Evolutionary conservation across 176 grass and related monocot species (phyloP).

Genomic region (Melocanna baccifera): DNA sequence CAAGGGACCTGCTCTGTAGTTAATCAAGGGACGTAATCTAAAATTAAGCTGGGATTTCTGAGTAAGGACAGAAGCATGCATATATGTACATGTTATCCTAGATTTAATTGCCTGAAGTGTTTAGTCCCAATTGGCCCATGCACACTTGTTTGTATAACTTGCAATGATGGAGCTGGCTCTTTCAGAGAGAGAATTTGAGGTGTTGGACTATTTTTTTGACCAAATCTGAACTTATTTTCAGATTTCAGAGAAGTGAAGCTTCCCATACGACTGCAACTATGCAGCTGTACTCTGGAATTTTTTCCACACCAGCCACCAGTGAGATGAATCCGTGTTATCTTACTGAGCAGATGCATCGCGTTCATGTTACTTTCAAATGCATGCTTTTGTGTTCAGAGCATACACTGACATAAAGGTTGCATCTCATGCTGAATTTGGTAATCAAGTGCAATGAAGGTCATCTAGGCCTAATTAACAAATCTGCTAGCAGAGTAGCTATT

Average conservation of each 20-base stretch:
- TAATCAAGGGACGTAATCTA: background rate
- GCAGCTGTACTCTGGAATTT: background rate
- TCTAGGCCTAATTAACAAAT: constrained; percentile 36
- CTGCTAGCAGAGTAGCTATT: constrained; percentile 30
- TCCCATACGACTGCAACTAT: constrained; percentile 26
- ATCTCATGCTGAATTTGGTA: constrained; percentile 36
- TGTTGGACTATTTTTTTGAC: constrained; percentile 34
- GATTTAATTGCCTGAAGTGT: constrained; percentile 8
- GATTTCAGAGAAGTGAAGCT: constrained; percentile 30
- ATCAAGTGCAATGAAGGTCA: constrained; percentile 25
- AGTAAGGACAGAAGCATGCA: constrained; percentile 7
- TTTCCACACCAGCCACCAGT: background rate
- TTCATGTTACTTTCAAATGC: background rate
- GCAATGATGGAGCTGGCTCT: constrained; percentile 41
- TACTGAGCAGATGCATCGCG: background rate
- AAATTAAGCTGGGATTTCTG: constrained; percentile 13
- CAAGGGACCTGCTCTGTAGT: background rate
- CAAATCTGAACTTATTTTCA: constrained; percentile 35
- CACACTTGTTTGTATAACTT: constrained; percentile 8
- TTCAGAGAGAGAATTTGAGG: constrained; percentile 16
- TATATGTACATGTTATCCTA: constrained; percentile 1
- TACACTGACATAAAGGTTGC: constrained; percentile 25
- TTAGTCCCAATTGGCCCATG: constrained; percentile 25
- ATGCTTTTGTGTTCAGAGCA: background rate
- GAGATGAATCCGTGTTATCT: background rate